These are phyloP conservation scores for Diaporthe humulicola DNA, from an alignment of 2,329 filamentous ascomycete species.

Conservation along the genomic window DNA sequence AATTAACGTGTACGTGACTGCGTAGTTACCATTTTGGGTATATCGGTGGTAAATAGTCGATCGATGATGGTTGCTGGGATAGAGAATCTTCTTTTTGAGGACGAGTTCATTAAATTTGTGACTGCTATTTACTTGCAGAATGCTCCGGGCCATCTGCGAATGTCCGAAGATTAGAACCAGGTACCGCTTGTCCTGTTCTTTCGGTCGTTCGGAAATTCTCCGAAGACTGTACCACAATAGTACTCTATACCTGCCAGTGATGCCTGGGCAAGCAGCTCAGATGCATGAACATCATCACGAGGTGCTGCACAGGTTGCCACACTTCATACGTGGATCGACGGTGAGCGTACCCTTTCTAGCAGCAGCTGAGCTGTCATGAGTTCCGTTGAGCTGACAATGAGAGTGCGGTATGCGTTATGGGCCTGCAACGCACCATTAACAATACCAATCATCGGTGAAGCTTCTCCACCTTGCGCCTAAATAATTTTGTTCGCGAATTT, in stretches of 20 bases:
- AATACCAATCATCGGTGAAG: background rate
- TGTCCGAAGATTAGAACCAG: background rate
- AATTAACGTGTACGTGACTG: background rate
- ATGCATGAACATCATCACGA: background rate
- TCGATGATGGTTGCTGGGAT: too few relatives aligned
- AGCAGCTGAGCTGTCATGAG: background rate
- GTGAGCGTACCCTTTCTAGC: too few relatives aligned
- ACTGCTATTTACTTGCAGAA: background rate
- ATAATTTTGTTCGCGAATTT: background rate
- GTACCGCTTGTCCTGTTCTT: background rate
- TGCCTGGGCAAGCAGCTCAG: background rate
- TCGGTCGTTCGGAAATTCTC: background rate
- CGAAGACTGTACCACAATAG: background rate
- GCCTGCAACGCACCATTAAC: background rate
- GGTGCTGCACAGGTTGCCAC: background rate
- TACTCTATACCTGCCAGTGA: background rate
- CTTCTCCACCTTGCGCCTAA: background rate
- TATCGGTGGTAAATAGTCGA: too few relatives aligned
- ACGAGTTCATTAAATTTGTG: too few relatives aligned
- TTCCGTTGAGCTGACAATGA: background rate
- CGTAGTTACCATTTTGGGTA: too few relatives aligned
- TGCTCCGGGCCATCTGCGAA: too few relatives aligned
- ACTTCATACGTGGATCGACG: background rate
- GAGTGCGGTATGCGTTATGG: background rate
- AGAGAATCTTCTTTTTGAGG: too few relatives aligned